A percentile compares a stretch with the other conserved stretches of the same genome.
Conservation (phyloP, 2,329 filamentous ascomycete species). For the Diaporthe humulicola region DNA sequence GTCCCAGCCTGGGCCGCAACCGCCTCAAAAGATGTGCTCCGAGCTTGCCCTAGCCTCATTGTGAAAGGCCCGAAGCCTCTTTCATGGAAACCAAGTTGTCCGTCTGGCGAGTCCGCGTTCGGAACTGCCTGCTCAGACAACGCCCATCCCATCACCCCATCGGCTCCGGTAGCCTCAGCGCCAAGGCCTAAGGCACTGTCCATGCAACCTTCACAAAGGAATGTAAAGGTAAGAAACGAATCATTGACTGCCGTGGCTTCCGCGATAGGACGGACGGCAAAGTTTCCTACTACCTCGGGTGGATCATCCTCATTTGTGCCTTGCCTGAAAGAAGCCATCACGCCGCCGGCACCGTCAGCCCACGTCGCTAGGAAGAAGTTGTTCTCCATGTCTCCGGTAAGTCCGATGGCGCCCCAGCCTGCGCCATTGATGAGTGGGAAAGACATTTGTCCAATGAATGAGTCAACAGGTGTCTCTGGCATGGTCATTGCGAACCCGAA, state of each 20-base stretch:
- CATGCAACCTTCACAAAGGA: constrained; percentile 5
- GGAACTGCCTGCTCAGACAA: constrained; percentile 1
- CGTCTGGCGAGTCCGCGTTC: neutral
- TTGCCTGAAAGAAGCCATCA: constrained; percentile 59
- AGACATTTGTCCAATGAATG: constrained; percentile 62
- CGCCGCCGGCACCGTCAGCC: constrained; percentile 53
- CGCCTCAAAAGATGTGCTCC: neutral
- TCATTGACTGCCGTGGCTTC: neutral
- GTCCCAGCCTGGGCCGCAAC: constrained; percentile 6
- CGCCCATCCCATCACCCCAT: constrained; percentile 24
- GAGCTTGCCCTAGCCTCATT: neutral
- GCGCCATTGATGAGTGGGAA: constrained; percentile 54
- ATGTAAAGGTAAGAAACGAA: constrained; percentile 7
- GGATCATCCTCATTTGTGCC: constrained; percentile 58
- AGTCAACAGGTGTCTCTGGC: constrained; percentile 53
- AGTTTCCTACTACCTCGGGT: constrained; percentile 56
- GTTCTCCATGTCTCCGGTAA: constrained; percentile 59
- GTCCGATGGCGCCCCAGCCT: constrained; percentile 44
- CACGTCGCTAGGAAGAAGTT: constrained; percentile 60
- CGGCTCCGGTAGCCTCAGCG: neutral
- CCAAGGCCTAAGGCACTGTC: neutral
- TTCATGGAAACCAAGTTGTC: constrained; percentile 12
- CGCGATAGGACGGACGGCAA: constrained; percentile 47
- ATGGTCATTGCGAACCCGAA: constrained; percentile 60
- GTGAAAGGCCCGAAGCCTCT: constrained; percentile 12